A percentile compares a stretch with the other conserved stretches of the same genome.
phyloP scores from a whole-genome alignment of 1,139 yeast species.

The Debaryomyces psychrophilus region DNA sequence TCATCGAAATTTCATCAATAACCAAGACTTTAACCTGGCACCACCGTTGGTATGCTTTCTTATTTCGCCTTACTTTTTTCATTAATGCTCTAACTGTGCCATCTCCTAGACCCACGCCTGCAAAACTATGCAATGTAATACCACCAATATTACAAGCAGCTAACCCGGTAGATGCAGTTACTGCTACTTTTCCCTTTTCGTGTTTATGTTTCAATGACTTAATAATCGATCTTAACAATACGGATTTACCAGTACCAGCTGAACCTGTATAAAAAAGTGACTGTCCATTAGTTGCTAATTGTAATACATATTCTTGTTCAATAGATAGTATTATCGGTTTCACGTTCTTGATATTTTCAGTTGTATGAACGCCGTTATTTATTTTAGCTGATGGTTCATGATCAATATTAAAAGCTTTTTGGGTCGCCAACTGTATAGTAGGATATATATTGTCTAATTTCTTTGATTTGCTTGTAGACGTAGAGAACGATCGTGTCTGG shows the following conservation, averaged over 20 bases:
- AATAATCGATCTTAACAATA: slow-evolving; percentile 71
- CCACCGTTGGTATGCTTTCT: slow-evolving; percentile 66
- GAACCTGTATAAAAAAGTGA: slow-evolving; percentile 89
- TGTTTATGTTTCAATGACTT: slow-evolving; percentile 53
- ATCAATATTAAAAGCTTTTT: slow-evolving; percentile 10
- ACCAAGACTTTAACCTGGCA: slow-evolving; percentile 60
- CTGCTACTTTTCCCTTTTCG: slow-evolving; percentile 62
- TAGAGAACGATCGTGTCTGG: slow-evolving; percentile 2
- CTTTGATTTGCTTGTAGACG: slow-evolving; percentile 5
- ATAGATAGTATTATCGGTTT: slow-evolving; percentile 42
- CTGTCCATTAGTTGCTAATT: slow-evolving; percentile 43
- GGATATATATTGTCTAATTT: slow-evolving; percentile 12
- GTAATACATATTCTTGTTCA: slow-evolving; percentile 46
- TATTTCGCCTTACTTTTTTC: slow-evolving; percentile 58
- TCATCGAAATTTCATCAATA: slow-evolving; percentile 89
- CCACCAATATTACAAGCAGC: slow-evolving; percentile 96
- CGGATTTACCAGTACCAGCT: slow-evolving; percentile 95
- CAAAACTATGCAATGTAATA: slow-evolving; percentile 78
- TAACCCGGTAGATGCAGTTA: slow-evolving; percentile 90
- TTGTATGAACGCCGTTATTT: not conserved
- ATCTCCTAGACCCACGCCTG: slow-evolving; percentile 80
- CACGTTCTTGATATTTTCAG: slow-evolving; percentile 26
- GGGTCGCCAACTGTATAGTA: slow-evolving; percentile 17
- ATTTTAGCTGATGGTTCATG: not conserved
- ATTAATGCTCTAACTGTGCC: slow-evolving; percentile 42